phyloP scores from a whole-genome alignment of 2,329 filamentous ascomycete species.

The Penicillium capsulatum region DNA sequence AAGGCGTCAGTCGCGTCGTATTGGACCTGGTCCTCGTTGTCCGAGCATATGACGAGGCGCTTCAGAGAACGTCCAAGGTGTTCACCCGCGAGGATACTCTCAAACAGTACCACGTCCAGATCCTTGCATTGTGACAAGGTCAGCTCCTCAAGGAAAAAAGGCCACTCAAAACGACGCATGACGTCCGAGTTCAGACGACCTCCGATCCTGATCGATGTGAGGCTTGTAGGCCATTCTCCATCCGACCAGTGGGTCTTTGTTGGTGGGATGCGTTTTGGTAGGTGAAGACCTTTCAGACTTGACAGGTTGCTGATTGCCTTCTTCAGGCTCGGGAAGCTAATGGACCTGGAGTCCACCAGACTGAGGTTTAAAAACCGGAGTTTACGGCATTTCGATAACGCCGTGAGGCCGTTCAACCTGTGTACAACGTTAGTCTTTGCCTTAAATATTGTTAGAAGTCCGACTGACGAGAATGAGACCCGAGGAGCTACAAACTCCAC shows the following conservation, averaged over 20 bases:
- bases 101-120: too few relatives aligned
- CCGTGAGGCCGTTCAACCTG: slow-evolving; percentile 53
- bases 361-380: slow-evolving; percentile 51
- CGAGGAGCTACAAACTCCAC: slow-evolving; percentile 56
- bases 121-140: too few relatives aligned
- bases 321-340: slow-evolving; percentile 49
- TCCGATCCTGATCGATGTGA: too few relatives aligned
- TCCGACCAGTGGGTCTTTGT: not conserved
- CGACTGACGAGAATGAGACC: slow-evolving; percentile 51
- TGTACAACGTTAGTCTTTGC: not conserved
- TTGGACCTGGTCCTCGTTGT: too few relatives aligned
- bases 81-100: too few relatives aligned
- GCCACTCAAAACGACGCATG: too few relatives aligned
- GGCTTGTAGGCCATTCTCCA: slow-evolving; percentile 4
- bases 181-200: too few relatives aligned
- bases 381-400: slow-evolving; percentile 52
- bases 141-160: too few relatives aligned
- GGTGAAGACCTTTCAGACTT: slow-evolving; percentile 44
- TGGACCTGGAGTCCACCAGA: slow-evolving; percentile 47
- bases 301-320: slow-evolving; percentile 48
- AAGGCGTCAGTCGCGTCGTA: too few relatives aligned
- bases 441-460: not conserved
- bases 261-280: slow-evolving; percentile 28
- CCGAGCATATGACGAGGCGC: too few relatives aligned
- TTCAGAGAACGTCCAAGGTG: too few relatives aligned